phyloP scores from a whole-genome alignment of 23 red algal species.

The Rhodosorus marinus region DNA sequence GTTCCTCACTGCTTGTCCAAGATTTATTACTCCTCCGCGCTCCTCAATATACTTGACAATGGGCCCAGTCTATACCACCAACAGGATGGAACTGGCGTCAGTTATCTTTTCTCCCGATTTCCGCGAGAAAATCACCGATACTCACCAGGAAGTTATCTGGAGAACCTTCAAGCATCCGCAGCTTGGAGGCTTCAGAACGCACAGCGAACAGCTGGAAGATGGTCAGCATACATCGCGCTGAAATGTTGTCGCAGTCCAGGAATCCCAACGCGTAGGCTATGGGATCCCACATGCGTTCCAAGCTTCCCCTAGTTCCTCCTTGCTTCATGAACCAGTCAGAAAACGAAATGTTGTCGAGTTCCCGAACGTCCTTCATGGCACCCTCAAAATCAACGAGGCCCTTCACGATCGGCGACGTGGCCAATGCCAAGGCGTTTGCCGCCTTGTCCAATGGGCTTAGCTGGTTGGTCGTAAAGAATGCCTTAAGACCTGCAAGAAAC shows the following conservation, averaged over 20 bases:
- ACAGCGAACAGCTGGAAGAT: conserved; percentile 87
- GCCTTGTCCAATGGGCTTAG: conserved; percentile 52
- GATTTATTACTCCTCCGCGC: conserved; percentile 20
- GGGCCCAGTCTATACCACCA: conserved; percentile 23
- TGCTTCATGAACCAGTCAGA: conserved; percentile 63
- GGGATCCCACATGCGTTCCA: conserved; percentile 82
- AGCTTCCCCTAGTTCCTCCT: conserved; percentile 38
- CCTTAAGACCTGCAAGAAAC: too few relatives aligned
- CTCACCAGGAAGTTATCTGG: conserved; percentile 71
- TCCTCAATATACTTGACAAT: conserved; percentile 64
- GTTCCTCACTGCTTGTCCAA: conserved; percentile 20
- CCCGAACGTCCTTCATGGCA: conserved; percentile 71
- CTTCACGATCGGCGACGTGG: conserved; percentile 39
- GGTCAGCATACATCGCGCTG: conserved; percentile 81
- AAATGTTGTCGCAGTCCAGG: conserved; percentile 72
- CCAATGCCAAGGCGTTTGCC: conserved; percentile 54
- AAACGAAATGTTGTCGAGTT: conserved; percentile 74
- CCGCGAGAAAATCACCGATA: too few relatives aligned
- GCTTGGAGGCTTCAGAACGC: conserved; percentile 40
- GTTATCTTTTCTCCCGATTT: neutral
- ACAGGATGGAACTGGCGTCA: neutral
- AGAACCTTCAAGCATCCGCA: conserved; percentile 68
- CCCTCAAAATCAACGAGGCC: conserved; percentile 81
- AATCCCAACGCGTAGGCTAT: conserved; percentile 92
- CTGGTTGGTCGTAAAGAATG: conserved; percentile 76